phyloP scores from a whole-genome alignment of 495 filamentous ascomycete species.

The Cladorrhinum samala region DNA sequence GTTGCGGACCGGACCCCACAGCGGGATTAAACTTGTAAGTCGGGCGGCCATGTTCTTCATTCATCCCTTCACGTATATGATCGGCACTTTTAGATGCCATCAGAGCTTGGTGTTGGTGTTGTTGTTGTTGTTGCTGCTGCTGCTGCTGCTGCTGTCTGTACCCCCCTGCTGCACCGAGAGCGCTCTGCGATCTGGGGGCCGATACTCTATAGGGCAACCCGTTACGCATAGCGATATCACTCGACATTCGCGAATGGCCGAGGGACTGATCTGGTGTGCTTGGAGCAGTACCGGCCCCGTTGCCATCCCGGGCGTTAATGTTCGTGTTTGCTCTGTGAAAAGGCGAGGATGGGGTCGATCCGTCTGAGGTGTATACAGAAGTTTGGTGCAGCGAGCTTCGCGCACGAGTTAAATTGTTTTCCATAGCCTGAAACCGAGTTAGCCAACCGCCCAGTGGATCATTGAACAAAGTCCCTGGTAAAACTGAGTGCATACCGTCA shows the following conservation, averaged over 20 bases:
- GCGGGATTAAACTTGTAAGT: constrained; percentile 17
- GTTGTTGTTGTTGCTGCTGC: neutral
- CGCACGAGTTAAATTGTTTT: constrained; percentile 77
- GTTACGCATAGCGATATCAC: constrained; percentile 38
- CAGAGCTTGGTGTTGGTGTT: constrained; percentile 11
- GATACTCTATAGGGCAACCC: constrained; percentile 30
- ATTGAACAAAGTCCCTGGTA: constrained; percentile 27
- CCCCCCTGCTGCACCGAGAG: constrained; percentile 43
- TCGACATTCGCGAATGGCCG: constrained; percentile 38
- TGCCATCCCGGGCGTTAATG: constrained; percentile 18
- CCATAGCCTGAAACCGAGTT: constrained; percentile 65
- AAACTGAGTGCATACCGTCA: constrained; percentile 63
- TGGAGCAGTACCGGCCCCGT: constrained; percentile 5
- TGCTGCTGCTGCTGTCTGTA: constrained; percentile 44
- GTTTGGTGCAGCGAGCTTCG: constrained; percentile 63
- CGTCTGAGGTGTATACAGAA: constrained; percentile 49
- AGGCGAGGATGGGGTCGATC: constrained; percentile 40
- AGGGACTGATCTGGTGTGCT: constrained; percentile 15
- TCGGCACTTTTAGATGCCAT: constrained; percentile 34
- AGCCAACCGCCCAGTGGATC: neutral
- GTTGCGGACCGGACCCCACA: constrained; percentile 25
- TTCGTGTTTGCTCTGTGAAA: constrained; percentile 31
- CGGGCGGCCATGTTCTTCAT: constrained; percentile 16
- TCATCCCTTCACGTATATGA: constrained; percentile 22
- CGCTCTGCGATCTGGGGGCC: constrained; percentile 40